These are phyloP conservation scores for Whalleya microplaca DNA, from an alignment of 2,329 filamentous ascomycete species.

Conservation along the genomic window DNA sequence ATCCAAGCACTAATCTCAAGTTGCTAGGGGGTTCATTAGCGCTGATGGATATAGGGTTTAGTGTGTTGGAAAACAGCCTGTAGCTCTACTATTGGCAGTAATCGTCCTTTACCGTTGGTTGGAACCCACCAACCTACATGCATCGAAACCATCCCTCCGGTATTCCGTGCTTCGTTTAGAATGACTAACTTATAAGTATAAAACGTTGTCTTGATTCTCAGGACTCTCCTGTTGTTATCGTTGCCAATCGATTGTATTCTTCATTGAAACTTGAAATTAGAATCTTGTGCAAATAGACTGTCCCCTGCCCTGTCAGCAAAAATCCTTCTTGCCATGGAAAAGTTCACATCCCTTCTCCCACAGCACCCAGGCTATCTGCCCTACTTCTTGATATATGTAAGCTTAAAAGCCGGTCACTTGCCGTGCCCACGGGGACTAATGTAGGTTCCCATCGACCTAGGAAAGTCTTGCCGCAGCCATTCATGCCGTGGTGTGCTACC, in stretches of 20 bases:
- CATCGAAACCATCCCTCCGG: too few relatives aligned
- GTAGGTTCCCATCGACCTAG: conserved; percentile 21
- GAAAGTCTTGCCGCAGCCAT: conserved; percentile 27
- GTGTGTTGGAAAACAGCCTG: too few relatives aligned
- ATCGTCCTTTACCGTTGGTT: too few relatives aligned
- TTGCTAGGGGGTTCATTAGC: too few relatives aligned
- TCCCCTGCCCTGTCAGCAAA: too few relatives aligned
- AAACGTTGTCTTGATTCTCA: too few relatives aligned
- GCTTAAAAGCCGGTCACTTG: background rate
- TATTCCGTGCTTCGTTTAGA: too few relatives aligned
- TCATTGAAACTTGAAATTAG: too few relatives aligned
- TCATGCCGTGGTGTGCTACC: conserved; percentile 37
- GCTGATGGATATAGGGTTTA: too few relatives aligned
- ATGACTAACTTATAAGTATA: too few relatives aligned
- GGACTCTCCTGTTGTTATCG: background rate
- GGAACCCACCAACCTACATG: too few relatives aligned
- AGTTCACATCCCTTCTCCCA: conserved; percentile 14
- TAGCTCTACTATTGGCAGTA: too few relatives aligned
- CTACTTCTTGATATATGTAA: conserved; percentile 37
- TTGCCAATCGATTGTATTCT: background rate
- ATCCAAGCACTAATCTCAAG: background rate
- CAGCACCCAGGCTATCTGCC: conserved; percentile 33
- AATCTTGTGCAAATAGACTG: background rate
- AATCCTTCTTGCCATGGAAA: background rate
- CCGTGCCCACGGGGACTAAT: background rate